phyloP scores from a whole-genome alignment of 2,329 filamentous ascomycete species.

The Neodidymelliopsis sp. region DNA sequence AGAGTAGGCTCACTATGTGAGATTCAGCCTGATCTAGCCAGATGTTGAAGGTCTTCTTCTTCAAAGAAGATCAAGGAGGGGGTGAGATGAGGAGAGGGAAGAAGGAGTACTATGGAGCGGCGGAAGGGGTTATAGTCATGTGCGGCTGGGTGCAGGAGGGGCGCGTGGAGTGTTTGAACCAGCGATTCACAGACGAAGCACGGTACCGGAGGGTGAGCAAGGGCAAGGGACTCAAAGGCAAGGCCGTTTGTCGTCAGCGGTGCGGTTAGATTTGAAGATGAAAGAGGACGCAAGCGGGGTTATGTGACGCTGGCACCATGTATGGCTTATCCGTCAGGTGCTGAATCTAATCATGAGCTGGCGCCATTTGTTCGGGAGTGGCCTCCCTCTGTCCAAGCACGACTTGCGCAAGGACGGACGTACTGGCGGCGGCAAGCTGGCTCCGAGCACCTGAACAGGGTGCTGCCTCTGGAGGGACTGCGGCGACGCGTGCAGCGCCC shows the following conservation, averaged over 20 bases:
- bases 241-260: slow-evolving; percentile 14
- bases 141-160: slow-evolving; percentile 21
- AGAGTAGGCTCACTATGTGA: not conserved
- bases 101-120: not conserved
- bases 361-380: slow-evolving; percentile 17
- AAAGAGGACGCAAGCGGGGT: slow-evolving; percentile 17
- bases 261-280: slow-evolving; percentile 12
- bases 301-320: slow-evolving; percentile 29
- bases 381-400: slow-evolving; percentile 4
- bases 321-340: slow-evolving; percentile 23
- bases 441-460: slow-evolving; percentile 7
- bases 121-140: not conserved
- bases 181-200: slow-evolving; percentile 29
- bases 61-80: too few species aligned
- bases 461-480: slow-evolving; percentile 8
- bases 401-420: slow-evolving; percentile 14
- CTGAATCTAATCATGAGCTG: slow-evolving; percentile 24
- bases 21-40: not conserved
- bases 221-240: slow-evolving; percentile 16
- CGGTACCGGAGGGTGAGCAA: slow-evolving; percentile 16
- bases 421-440: slow-evolving; percentile 17
- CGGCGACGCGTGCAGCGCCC: slow-evolving; percentile 19
- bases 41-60: slow-evolving; percentile 17
- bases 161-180: slow-evolving; percentile 21
- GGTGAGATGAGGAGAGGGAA: not conserved